A percentile compares a stretch with the other conserved stretches of the same genome.
Conservation (phyloP, 352 stramenopile genomes). For the Salisapilia sapeloensis region DNA sequence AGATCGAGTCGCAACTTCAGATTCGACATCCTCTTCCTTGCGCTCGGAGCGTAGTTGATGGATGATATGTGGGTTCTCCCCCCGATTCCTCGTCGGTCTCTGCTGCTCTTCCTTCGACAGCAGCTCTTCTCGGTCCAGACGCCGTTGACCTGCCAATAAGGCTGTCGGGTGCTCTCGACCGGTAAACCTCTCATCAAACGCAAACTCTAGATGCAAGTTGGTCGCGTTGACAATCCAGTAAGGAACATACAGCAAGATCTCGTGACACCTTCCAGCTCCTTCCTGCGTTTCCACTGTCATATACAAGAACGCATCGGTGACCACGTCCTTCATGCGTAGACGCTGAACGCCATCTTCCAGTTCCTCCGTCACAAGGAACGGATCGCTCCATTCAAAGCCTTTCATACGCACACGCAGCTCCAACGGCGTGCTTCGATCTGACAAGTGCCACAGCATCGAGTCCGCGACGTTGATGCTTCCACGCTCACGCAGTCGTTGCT, state of each 20-base stretch:
- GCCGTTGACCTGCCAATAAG: slow-evolving; percentile 61
- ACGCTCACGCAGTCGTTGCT: slow-evolving; percentile 61
- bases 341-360: slow-evolving; percentile 24
- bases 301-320: slow-evolving; percentile 54
- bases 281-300: slow-evolving; percentile 43
- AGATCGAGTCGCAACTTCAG: slow-evolving; percentile 1
- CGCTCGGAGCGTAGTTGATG: slow-evolving; percentile 4
- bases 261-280: slow-evolving; percentile 30
- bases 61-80: slow-evolving; percentile 43
- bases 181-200: slow-evolving; percentile 62
- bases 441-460: slow-evolving; percentile 72
- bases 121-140: slow-evolving; percentile 56
- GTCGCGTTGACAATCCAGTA: slow-evolving; percentile 84
- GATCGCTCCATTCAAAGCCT: slow-evolving; percentile 76
- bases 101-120: slow-evolving; percentile 49
- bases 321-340: slow-evolving; percentile 65
- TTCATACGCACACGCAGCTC: slow-evolving; percentile 68
- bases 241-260: slow-evolving; percentile 70
- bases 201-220: slow-evolving; percentile 65
- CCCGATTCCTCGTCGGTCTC: slow-evolving; percentile 10
- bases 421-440: slow-evolving; percentile 53
- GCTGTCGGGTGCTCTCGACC: slow-evolving; percentile 44
- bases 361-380: slow-evolving; percentile 27
- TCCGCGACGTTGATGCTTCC: slow-evolving; percentile 63
- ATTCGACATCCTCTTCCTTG: neutral